Conservation (phyloP, 1,284 basidiomycete species). For the Trametes pubescens region DNA sequence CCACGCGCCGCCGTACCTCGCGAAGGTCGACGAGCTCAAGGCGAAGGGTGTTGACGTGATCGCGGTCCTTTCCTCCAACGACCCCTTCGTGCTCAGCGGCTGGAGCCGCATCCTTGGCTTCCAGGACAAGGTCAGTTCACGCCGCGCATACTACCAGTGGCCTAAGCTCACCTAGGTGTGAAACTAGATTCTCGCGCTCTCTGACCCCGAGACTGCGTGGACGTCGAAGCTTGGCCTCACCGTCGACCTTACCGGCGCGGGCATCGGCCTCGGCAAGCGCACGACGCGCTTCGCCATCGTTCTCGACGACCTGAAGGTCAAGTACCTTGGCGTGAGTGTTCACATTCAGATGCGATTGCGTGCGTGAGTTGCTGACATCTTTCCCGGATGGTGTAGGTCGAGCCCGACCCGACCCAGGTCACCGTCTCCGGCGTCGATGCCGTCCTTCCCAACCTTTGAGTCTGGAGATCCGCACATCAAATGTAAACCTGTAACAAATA, state of each 20-base stretch:
- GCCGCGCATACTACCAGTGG: no score
- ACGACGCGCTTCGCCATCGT: conserved; percentile 77
- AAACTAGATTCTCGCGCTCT: conserved; percentile 62
- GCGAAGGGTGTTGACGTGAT: conserved; percentile 77
- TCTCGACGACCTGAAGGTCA: conserved; percentile 75
- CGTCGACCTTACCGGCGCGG: conserved; percentile 57
- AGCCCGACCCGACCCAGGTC: conserved; percentile 56
- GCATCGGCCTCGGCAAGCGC: conserved; percentile 73
- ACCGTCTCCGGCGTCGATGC: conserved; percentile 72
- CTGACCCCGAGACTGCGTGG: conserved; percentile 73
- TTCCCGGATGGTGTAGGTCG: conserved; percentile 55
- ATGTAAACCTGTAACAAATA: neutral
- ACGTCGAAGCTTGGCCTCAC: conserved; percentile 68
- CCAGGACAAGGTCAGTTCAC: conserved; percentile 74
- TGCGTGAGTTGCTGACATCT: neutral
- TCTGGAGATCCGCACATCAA: neutral
- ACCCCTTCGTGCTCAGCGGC: conserved; percentile 78
- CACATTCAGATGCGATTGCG: neutral
- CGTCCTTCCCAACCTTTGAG: conserved; percentile 52
- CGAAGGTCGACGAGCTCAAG: conserved; percentile 72
- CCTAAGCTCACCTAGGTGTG: neutral
- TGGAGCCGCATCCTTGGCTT: conserved; percentile 76
- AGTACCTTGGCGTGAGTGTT: conserved; percentile 62
- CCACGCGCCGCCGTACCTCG: conserved; percentile 76
- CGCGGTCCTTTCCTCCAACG: conserved; percentile 75